Conservation (phyloP, 2,329 filamentous ascomycete species). For the Pezicula carpinea region DNA sequence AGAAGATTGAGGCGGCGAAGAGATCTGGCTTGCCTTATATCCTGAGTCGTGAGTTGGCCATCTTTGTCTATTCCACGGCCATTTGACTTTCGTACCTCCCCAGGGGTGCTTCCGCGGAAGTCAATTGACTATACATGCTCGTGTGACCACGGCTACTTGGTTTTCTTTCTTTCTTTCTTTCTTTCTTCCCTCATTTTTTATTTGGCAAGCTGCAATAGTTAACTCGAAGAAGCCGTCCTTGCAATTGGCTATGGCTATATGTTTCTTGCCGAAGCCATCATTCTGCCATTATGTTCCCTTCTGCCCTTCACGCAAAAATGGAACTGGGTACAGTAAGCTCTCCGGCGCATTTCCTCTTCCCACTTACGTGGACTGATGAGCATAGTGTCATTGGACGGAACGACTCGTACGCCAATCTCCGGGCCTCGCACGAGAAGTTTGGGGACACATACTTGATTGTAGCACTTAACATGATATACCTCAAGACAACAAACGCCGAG, state of each 20-base stretch:
- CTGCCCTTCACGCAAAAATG: constrained; percentile 11
- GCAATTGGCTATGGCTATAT: constrained; percentile 9
- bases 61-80: constrained; percentile 1
- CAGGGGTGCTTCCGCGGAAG: neutral
- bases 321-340: constrained; percentile 15
- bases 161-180: neutral
- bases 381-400: constrained; percentile 13
- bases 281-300: constrained; percentile 7
- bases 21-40: constrained; percentile 21
- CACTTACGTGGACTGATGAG: neutral
- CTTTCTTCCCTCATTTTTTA: neutral
- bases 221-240: neutral
- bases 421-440: constrained; percentile 8
- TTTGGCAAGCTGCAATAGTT: neutral
- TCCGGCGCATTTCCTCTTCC: neutral
- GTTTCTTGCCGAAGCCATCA: constrained; percentile 3
- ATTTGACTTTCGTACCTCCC: neutral
- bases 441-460: constrained; percentile 26
- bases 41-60: constrained; percentile 19
- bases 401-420: constrained; percentile 11
- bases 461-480: constrained; percentile 12
- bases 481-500: constrained; percentile 24
- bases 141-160: neutral
- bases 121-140: neutral
- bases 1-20: constrained; percentile 19